Percentiles rank a stretch among this genome's conserved stretches.
Evolutionary conservation across 441 rosid species (phyloP).

Genomic region (Metrosideros polymorpha): DNA sequence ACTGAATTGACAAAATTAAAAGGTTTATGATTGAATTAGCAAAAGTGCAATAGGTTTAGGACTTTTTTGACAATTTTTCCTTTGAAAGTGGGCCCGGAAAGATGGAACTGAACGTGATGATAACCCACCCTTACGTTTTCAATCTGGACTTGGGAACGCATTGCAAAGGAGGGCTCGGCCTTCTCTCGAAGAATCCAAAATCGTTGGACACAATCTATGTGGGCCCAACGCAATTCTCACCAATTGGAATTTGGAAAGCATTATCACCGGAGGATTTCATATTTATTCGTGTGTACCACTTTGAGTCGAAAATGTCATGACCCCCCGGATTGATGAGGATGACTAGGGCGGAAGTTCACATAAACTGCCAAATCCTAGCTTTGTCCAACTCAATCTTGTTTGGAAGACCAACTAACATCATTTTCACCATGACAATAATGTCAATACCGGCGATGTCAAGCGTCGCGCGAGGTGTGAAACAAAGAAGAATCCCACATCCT

Average conservation of each 20-base stretch:
- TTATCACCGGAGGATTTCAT: background rate
- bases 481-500: background rate
- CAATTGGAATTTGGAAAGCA: background rate
- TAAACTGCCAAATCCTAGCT: background rate
- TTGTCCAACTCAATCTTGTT: background rate
- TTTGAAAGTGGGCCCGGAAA: no score
- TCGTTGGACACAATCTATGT: no score
- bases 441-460: background rate
- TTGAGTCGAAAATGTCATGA: background rate
- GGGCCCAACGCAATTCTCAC: no score
- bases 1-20: no score
- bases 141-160: no score
- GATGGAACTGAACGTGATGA: no score
- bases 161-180: no score
- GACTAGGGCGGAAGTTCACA: background rate
- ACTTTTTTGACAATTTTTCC: no score
- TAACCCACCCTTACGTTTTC: no score
- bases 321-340: background rate
- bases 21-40: no score
- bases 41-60: no score
- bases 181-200: no score
- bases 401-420: background rate
- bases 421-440: background rate
- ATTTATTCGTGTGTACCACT: background rate
- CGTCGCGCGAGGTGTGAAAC: background rate